Conservation (phyloP, 225 moss, liverwort and hornwort species). For the Sphagnum tenellum region DNA sequence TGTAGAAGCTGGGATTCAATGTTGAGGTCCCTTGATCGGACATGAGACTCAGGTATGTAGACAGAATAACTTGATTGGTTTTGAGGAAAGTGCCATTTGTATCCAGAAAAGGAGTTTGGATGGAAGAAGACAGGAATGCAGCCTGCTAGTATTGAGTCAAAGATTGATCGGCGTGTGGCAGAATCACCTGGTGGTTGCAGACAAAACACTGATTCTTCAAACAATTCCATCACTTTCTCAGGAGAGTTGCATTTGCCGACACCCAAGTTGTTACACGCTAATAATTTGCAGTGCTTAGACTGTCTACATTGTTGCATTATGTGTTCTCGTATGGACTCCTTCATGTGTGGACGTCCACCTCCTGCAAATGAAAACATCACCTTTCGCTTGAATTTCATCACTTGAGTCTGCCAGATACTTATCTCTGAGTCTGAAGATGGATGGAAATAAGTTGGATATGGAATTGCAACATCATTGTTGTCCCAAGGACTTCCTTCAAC, state of each 20-base stretch:
- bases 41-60: constrained; percentile 19
- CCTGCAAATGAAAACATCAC: constrained; percentile 41
- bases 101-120: constrained; percentile 24
- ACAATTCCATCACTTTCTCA: constrained; percentile 32
- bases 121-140: constrained; percentile 58
- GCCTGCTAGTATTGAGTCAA: constrained; percentile 48
- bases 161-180: constrained; percentile 41
- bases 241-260: constrained; percentile 31
- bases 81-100: constrained; percentile 36
- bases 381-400: constrained; percentile 11
- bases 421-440: constrained; percentile 22
- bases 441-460: constrained; percentile 45
- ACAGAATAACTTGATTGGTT: constrained; percentile 28
- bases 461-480: constrained; percentile 33
- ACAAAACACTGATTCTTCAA: constrained; percentile 33
- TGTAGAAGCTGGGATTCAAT: constrained; percentile 20
- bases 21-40: constrained; percentile 15
- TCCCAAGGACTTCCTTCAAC: constrained; percentile 29
- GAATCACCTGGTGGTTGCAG: constrained; percentile 39
- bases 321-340: constrained; percentile 25
- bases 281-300: constrained; percentile 16
- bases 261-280: constrained; percentile 15
- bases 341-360: constrained; percentile 15
- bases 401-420: constrained; percentile 21
- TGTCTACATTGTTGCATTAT: constrained; percentile 35